Evolutionary conservation across 805 yeast genomes (phyloP).

Genomic region (Kodamaea sagamina): DNA sequence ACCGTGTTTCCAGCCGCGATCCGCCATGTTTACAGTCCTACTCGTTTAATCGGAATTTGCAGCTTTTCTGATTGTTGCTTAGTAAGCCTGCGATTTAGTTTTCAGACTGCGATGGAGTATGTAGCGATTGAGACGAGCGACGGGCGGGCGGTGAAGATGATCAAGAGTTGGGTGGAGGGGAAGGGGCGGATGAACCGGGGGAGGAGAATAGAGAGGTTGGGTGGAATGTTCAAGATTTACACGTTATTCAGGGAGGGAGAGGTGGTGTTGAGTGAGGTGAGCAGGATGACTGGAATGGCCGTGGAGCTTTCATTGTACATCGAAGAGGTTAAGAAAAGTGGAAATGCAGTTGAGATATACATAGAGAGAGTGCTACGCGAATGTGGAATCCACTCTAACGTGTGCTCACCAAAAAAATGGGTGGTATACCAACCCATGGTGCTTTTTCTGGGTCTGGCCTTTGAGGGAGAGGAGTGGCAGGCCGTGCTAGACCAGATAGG

Average conservation of each 20-base stretch:
- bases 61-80: conserved; percentile 1
- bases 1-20: too few relatives aligned
- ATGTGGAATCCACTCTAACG: neutral
- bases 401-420: conserved; percentile 52
- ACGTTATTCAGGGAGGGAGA: conserved; percentile 11
- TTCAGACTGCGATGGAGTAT: neutral
- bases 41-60: conserved; percentile 5
- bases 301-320: too few relatives aligned
- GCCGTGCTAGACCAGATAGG: conserved; percentile 14
- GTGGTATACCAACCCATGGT: conserved; percentile 68
- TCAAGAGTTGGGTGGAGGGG: conserved; percentile 23
- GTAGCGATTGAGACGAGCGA: neutral
- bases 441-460: conserved; percentile 53
- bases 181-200: conserved; percentile 18
- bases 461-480: conserved; percentile 42
- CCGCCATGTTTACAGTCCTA: neutral
- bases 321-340: neutral
- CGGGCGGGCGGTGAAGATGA: conserved; percentile 18
- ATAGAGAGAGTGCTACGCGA: neutral
- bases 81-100: neutral
- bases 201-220: conserved; percentile 19
- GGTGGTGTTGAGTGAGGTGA: neutral
- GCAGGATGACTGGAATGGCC: too few relatives aligned
- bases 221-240: conserved; percentile 15
- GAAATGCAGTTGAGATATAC: conserved; percentile 2